A percentile compares a stretch with the other conserved stretches of the same genome.
Evolutionary conservation across 2,329 filamentous ascomycete species (phyloP).

Genomic region (Lachnellula suecica): DNA sequence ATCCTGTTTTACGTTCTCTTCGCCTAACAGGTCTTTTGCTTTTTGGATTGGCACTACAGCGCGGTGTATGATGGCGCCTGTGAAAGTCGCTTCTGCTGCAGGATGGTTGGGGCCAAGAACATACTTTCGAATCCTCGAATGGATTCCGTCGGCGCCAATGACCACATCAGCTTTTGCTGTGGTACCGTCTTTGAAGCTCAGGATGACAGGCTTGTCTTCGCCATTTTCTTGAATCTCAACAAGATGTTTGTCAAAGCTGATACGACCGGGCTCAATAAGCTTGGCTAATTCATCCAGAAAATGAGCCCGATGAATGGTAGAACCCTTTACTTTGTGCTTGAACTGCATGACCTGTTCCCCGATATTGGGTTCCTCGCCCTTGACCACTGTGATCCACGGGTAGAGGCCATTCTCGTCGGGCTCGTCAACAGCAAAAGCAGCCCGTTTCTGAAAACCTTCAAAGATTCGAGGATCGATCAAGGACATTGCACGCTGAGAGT

Average conservation of each 20-base stretch:
- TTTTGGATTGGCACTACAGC: background rate
- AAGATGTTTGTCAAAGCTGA: background rate
- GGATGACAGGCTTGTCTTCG: background rate
- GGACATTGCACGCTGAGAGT: slow-evolving; percentile 1
- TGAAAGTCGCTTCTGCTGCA: background rate
- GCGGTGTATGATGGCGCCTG: background rate
- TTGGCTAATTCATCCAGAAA: background rate
- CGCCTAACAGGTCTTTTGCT: background rate
- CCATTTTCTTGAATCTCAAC: background rate
- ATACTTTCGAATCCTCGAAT: background rate
- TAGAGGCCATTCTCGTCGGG: background rate
- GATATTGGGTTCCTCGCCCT: too few relatives aligned
- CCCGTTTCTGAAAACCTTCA: background rate
- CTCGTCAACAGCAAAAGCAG: slow-evolving; percentile 3
- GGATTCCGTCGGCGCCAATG: slow-evolving; percentile 1
- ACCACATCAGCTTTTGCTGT: background rate
- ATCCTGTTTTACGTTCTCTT: background rate
- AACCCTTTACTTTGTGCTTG: too few relatives aligned
- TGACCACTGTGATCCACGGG: background rate
- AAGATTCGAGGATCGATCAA: background rate
- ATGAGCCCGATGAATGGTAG: slow-evolving; percentile 1
- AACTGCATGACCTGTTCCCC: too few relatives aligned
- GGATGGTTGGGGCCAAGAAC: background rate
- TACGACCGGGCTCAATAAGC: background rate
- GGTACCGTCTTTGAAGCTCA: background rate